phyloP scores from a whole-genome alignment of 768 basidiomycete genomes.

The Coprinellus micaceus region DNA sequence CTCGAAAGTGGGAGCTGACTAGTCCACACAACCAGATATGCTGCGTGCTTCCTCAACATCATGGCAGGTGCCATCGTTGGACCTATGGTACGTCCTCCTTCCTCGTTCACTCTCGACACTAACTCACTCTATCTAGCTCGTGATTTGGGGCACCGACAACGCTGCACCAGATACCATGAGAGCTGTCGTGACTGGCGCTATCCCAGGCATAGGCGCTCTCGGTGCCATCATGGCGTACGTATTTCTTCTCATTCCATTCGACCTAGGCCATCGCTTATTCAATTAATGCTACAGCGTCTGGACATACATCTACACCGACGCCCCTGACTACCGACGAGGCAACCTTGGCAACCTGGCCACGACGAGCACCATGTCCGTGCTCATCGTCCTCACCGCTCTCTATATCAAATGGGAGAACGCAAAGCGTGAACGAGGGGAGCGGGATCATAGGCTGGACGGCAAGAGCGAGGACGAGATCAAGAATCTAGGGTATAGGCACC shows the following conservation, averaged over 20 bases:
- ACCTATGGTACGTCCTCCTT: conserved; percentile 24
- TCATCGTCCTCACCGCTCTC: conserved; percentile 21
- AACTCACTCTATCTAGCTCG: conserved; percentile 20
- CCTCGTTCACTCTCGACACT: neutral
- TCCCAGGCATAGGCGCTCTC: conserved; percentile 43
- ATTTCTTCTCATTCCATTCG: neutral
- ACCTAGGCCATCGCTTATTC: neutral
- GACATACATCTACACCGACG: conserved; percentile 45
- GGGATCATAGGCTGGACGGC: conserved; percentile 38
- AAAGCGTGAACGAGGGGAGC: conserved; percentile 39
- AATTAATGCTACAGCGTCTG: conserved; percentile 31
- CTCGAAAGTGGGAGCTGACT: neutral
- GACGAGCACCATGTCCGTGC: conserved; percentile 26
- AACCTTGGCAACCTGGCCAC: conserved; percentile 44
- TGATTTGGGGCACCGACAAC: conserved; percentile 48
- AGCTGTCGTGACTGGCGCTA: conserved; percentile 41
- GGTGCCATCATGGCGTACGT: conserved; percentile 44
- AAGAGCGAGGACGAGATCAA: conserved; percentile 36
- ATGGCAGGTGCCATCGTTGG: conserved; percentile 37
- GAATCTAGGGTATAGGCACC: conserved; percentile 43
- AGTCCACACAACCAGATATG: conserved; percentile 27
- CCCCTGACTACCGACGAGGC: conserved; percentile 45
- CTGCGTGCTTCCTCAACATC: conserved; percentile 42
- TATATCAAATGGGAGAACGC: conserved; percentile 42
- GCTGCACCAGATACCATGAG: conserved; percentile 47